Evolutionary conservation across 2,329 filamentous ascomycete species (phyloP).

Genomic region (Onygenales sp.): DNA sequence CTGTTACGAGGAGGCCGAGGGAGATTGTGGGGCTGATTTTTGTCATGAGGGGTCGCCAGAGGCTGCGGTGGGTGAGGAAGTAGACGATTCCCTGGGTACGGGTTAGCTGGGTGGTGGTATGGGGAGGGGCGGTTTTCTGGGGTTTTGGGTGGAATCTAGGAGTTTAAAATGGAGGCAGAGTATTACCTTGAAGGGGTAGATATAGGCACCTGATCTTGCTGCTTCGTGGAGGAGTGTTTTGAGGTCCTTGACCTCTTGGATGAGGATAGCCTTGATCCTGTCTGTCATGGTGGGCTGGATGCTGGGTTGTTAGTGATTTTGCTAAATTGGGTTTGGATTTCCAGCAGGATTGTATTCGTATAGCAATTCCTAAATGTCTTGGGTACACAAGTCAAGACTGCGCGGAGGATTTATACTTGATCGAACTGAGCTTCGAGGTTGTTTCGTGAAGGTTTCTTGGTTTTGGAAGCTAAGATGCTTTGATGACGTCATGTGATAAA

Average conservation of each 20-base stretch:
- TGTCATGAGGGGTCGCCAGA: slow-evolving; percentile 51
- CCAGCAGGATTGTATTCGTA: background rate
- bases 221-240: slow-evolving; percentile 57
- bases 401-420: too few relatives aligned
- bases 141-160: background rate
- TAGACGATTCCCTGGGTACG: slow-evolving; percentile 48
- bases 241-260: slow-evolving; percentile 63
- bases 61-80: slow-evolving; percentile 46
- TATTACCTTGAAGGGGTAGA: slow-evolving; percentile 68
- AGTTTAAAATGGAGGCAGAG: background rate
- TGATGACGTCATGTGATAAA: background rate
- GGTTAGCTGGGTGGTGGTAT: background rate
- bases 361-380: background rate
- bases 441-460: background rate
- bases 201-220: slow-evolving; percentile 64
- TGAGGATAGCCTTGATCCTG: slow-evolving; percentile 46
- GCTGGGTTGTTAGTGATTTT: background rate
- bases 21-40: slow-evolving; percentile 53
- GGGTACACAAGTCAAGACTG: background rate
- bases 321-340: background rate
- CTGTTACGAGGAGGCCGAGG: slow-evolving; percentile 63
- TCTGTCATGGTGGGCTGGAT: slow-evolving; percentile 28
- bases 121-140: too few relatives aligned
- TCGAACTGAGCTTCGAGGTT: too few relatives aligned
- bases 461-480: background rate